These are phyloP conservation scores for Stephania cephalantha DNA, from an alignment of 164 flowering plant genomes.

Conservation along the genomic window DNA sequence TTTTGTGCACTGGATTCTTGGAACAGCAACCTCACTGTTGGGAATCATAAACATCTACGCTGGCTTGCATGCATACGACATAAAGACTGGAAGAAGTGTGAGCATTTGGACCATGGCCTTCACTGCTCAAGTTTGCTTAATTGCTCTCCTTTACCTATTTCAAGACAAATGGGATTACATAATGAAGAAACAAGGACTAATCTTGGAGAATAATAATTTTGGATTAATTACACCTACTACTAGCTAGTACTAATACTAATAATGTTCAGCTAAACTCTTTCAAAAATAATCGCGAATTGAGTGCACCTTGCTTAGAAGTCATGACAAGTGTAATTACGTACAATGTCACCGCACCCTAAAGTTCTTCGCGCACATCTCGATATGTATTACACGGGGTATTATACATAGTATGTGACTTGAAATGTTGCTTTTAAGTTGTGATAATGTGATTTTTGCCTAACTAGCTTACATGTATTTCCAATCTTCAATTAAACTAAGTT, in stretches of 20 bases:
- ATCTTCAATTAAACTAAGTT: too few species aligned
- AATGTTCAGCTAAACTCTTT: background rate
- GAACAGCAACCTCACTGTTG: conserved; percentile 43
- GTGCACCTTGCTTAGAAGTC: background rate
- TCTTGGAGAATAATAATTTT: conserved; percentile 17
- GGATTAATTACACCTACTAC: conserved; percentile 23
- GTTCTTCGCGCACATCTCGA: too few species aligned
- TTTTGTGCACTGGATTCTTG: conserved; percentile 65
- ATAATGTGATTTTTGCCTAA: too few species aligned
- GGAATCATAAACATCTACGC: conserved; percentile 69
- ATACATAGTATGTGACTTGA: too few species aligned
- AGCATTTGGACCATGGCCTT: conserved; percentile 52
- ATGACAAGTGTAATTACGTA: background rate
- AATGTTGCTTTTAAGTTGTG: too few species aligned
- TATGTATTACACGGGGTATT: too few species aligned
- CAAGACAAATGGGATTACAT: conserved; percentile 69
- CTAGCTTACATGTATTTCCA: too few species aligned
- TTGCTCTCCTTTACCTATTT: conserved; percentile 53
- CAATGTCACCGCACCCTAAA: too few species aligned
- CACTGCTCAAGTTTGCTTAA: conserved; percentile 44
- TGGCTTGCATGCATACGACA: conserved; percentile 59
- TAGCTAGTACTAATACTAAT: conserved; percentile 3
- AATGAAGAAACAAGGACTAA: conserved; percentile 41
- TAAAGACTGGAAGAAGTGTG: conserved; percentile 38
- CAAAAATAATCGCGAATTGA: background rate